Percentiles rank a stretch among this genome's conserved stretches.
phyloP scores from a whole-genome alignment of 1,284 basidiomycete genomes.

The Jaminaea rosea region DNA sequence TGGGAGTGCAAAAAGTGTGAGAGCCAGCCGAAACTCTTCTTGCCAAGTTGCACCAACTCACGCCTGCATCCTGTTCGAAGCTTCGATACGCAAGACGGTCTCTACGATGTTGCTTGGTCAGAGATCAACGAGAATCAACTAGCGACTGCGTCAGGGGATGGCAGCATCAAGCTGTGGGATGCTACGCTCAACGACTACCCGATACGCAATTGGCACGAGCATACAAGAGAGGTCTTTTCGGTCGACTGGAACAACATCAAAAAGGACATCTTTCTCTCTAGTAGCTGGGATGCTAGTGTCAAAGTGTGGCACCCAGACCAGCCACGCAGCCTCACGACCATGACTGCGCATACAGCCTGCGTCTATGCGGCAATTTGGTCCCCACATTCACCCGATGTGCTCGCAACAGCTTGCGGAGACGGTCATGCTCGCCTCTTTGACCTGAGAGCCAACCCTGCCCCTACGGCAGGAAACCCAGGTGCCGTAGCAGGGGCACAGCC shows the following conservation, averaged over 20 bases:
- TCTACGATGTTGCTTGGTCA: conserved; percentile 86
- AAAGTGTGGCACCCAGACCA: conserved; percentile 83
- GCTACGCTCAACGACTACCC: conserved; percentile 79
- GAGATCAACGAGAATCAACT: conserved; percentile 91
- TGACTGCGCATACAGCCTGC: conserved; percentile 72
- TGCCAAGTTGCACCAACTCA: not conserved
- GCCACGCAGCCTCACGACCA: conserved; percentile 65
- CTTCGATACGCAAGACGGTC: conserved; percentile 85
- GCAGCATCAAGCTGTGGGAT: conserved; percentile 85
- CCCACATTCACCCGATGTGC: conserved; percentile 70
- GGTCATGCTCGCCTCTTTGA: conserved; percentile 39
- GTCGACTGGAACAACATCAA: conserved; percentile 93
- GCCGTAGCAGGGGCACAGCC: conserved; percentile 7
- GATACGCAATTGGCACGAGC: conserved; percentile 85
- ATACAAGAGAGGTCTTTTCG: conserved; percentile 82
- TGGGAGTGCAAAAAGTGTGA: conserved; percentile 18
- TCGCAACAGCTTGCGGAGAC: conserved; percentile 77
- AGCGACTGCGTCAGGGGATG: conserved; percentile 79
- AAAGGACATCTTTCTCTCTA: conserved; percentile 76
- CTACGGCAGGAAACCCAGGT: conserved; percentile 1
- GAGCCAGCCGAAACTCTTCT: not conserved
- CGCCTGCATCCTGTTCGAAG: conserved; percentile 48
- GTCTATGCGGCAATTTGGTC: conserved; percentile 85
- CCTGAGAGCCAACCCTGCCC: conserved; percentile 11
- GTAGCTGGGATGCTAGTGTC: conserved; percentile 79